Base-by-base conservation (phyloP, 2,329 filamentous ascomycete species). In the Ascochyta rabiei region DNA sequence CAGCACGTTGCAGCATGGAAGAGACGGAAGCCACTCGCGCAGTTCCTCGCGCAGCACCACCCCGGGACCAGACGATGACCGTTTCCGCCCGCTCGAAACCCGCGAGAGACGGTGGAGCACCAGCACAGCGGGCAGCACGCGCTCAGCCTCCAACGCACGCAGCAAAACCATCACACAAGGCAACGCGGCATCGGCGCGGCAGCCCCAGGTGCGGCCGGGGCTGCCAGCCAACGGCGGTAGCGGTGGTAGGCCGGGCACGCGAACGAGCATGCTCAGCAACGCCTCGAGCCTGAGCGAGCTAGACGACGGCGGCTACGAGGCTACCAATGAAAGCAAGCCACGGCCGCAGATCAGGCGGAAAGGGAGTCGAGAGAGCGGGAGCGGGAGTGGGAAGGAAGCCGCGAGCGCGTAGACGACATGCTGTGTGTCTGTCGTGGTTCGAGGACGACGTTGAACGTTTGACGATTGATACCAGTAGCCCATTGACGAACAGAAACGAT, bases 61-160 rank as follows among this genome's bases (percentile, higher is more conserved):
- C 39, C 69, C 69, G 6, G 73, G 71, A 0, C 71, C 74, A 1
- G 71, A 67, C 6, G 52, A 55, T 16, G 52, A 55, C 15, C 52
- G 52, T 3, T 60, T 70, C 28, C 72, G 65, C 1, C 55, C 62
- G 9, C 40, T 53, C 6, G 64, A 70, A 52, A 42, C 19, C 18
- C 56, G 50, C 23, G 69, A 73, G 24, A 61, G 73, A 6, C 58
- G 72, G 18, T 74, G 70, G 71, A 74, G 71, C 46, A 69, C 54
- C 31, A 74, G 69, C 51, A 73, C 71, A 1, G 67, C 66, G 9
- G 70, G 63, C 23, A 66, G 63, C 28, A 60, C 67, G 2, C 68
- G 69, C 21, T 68, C 69, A 2, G 58, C 60, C 15, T 60, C 61
- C 0, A 40, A 37, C 7, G 45, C 52, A 3, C 50, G 61, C 7